phyloP scores from a whole-genome alignment of 2,329 filamentous ascomycete species.

The Penicillium fuscoglaucum region DNA sequence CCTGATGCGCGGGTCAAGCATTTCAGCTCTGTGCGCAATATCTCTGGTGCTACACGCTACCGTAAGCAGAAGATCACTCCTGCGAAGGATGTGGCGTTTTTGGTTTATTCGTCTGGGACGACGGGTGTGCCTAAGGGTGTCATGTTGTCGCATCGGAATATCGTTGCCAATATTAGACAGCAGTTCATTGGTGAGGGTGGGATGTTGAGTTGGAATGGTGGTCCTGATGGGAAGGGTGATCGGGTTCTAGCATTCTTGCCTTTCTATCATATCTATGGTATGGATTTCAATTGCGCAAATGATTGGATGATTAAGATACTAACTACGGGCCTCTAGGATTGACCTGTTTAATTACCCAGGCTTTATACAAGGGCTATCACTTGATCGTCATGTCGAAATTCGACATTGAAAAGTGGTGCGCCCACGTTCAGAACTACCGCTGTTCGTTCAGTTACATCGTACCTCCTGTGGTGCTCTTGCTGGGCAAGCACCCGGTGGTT shows the following conservation, averaged over 20 bases:
- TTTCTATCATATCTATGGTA: slow-evolving; percentile 89
- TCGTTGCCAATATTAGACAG: slow-evolving; percentile 72
- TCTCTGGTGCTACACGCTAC: slow-evolving; percentile 59
- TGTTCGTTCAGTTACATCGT: slow-evolving; percentile 81
- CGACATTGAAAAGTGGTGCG: slow-evolving; percentile 76
- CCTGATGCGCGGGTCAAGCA: slow-evolving; percentile 63
- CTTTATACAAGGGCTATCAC: slow-evolving; percentile 64
- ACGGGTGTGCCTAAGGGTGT: slow-evolving; percentile 92
- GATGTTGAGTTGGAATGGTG: slow-evolving; percentile 59
- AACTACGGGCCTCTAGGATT: slow-evolving; percentile 53
- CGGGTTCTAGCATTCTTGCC: slow-evolving; percentile 76
- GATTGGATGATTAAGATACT: not conserved
- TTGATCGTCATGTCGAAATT: slow-evolving; percentile 76
- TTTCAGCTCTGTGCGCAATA: slow-evolving; percentile 69
- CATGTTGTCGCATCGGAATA: slow-evolving; percentile 78
- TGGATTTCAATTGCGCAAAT: slow-evolving; percentile 24
- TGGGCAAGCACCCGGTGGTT: slow-evolving; percentile 77
- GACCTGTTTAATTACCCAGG: slow-evolving; percentile 69
- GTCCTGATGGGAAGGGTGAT: slow-evolving; percentile 64
- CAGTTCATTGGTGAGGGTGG: slow-evolving; percentile 54
- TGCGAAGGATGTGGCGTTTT: slow-evolving; percentile 72
- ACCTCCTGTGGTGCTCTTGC: slow-evolving; percentile 76
- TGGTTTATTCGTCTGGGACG: slow-evolving; percentile 88
- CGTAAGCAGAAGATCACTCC: slow-evolving; percentile 65
- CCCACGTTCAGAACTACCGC: slow-evolving; percentile 69